Conservation (phyloP, 31 red algal species). For the Asparagopsis taxiformis region DNA sequence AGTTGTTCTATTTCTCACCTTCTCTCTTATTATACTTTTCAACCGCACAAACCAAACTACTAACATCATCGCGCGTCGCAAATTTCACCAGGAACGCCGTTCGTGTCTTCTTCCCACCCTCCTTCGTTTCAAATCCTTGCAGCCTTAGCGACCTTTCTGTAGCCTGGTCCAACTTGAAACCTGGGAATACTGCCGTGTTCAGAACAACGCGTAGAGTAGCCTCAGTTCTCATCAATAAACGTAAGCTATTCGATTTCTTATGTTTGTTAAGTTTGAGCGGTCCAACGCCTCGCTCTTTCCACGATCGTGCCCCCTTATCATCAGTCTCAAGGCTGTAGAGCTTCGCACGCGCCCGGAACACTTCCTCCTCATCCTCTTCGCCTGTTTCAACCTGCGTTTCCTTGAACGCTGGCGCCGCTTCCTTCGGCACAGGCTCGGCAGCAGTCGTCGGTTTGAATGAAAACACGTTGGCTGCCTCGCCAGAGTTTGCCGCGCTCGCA, state of each 20-base stretch:
- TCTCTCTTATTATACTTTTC: conserved; percentile 21
- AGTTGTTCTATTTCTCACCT: too few relatives aligned
- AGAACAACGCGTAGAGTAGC: conserved; percentile 82
- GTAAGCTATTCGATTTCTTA: conserved; percentile 17
- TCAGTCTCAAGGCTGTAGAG: conserved; percentile 65
- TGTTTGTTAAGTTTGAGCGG: conserved; percentile 63
- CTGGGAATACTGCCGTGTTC: conserved; percentile 59
- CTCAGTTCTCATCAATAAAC: conserved; percentile 90
- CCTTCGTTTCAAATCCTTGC: conserved; percentile 50
- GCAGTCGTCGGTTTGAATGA: conserved; percentile 8
- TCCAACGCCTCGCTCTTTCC: conserved; percentile 89
- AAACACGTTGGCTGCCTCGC: conserved; percentile 5
- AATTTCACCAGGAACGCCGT: conserved; percentile 40
- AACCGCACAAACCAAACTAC: conserved; percentile 19
- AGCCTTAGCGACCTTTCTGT: conserved; percentile 59
- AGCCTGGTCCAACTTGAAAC: conserved; percentile 57
- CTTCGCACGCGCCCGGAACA: conserved; percentile 61
- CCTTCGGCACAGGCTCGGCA: neutral
- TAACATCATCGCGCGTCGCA: conserved; percentile 12
- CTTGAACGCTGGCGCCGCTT: conserved; percentile 30
- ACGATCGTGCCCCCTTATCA: conserved; percentile 27
- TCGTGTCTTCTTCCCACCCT: conserved; percentile 13
- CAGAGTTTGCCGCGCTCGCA: conserved; percentile 29
- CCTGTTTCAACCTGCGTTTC: conserved; percentile 52
- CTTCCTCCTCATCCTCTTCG: conserved; percentile 72